Percentiles rank a stretch among this genome's conserved stretches.
Conservation (phyloP, 768 basidiomycete genomes). For the Macrolepiota albuminosa region DNA sequence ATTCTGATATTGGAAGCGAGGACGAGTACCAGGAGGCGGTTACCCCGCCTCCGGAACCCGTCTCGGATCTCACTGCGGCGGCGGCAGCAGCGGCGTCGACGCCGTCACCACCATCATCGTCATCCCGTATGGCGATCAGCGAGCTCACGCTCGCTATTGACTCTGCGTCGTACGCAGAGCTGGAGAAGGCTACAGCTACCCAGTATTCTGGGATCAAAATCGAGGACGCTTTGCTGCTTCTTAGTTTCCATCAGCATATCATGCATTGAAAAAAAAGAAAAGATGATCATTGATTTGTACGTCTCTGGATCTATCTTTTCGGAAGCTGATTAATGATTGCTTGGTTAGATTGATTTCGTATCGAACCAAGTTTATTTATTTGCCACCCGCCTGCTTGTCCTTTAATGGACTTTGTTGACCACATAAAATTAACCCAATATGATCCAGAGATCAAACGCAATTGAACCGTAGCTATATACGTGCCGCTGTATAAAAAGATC, state of each 20-base stretch:
- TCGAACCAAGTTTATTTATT: conserved; percentile 11
- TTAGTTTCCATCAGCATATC: conserved; percentile 69
- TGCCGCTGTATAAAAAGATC: not conserved
- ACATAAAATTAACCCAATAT: not conserved
- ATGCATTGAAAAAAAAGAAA: conserved; percentile 36
- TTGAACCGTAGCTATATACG: not conserved
- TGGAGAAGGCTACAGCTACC: conserved; percentile 41
- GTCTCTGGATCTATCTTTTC: not conserved
- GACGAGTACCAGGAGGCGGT: conserved; percentile 74
- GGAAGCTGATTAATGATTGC: not conserved
- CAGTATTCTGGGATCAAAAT: conserved; percentile 55
- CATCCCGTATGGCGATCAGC: conserved; percentile 23
- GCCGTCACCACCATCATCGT: conserved; percentile 22
- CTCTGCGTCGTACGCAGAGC: conserved; percentile 38
- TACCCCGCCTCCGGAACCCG: conserved; percentile 60
- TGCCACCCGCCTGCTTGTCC: not conserved
- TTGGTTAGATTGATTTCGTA: conserved; percentile 6
- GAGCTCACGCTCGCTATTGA: conserved; percentile 34
- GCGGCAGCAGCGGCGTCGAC: conserved; percentile 24
- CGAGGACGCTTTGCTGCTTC: conserved; percentile 70
- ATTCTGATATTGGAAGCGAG: conserved; percentile 58
- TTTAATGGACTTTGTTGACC: not conserved
- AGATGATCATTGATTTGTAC: conserved; percentile 7
- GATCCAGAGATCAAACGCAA: not conserved
- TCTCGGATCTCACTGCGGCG: conserved; percentile 28